Conservation (phyloP, 495 filamentous ascomycete genomes). For the Neurospora terricola region DNA sequence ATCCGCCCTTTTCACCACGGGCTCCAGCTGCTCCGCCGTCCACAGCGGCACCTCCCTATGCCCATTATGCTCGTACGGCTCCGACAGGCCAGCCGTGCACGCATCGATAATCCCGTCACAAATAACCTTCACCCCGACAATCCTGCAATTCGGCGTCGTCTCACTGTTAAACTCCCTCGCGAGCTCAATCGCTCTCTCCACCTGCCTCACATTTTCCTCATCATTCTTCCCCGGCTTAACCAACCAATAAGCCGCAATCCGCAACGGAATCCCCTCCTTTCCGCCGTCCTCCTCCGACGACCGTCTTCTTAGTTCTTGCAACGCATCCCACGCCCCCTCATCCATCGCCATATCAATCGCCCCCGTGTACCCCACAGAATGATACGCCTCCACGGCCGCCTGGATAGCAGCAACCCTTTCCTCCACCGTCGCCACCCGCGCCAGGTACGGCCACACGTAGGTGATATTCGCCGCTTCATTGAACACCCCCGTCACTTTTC, state of each 20-base stretch:
- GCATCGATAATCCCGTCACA: slow-evolving; percentile 59
- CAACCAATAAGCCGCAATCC: slow-evolving; percentile 56
- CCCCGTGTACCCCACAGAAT: slow-evolving; percentile 49
- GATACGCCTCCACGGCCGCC: slow-evolving; percentile 41
- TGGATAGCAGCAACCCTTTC: slow-evolving; percentile 44
- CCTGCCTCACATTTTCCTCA: slow-evolving; percentile 37
- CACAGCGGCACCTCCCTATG: slow-evolving; percentile 44
- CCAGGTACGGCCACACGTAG: slow-evolving; percentile 50
- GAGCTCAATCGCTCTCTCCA: slow-evolving; percentile 51
- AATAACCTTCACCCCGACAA: slow-evolving; percentile 60
- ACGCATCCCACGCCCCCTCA: slow-evolving; percentile 46
- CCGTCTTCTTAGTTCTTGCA: slow-evolving; percentile 32
- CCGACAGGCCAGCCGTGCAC: slow-evolving; percentile 51
- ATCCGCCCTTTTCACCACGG: slow-evolving; percentile 46
- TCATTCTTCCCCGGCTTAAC: slow-evolving; percentile 36
- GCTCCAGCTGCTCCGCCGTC: slow-evolving; percentile 39
- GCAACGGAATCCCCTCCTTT: slow-evolving; percentile 37
- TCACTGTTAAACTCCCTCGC: slow-evolving; percentile 33
- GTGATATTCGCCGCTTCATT: slow-evolving; percentile 47
- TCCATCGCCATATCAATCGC: slow-evolving; percentile 66
- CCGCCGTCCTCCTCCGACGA: background rate
- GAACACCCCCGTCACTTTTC: slow-evolving; percentile 45
- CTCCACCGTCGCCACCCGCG: slow-evolving; percentile 37
- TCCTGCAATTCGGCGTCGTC: slow-evolving; percentile 42
- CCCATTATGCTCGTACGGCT: slow-evolving; percentile 47